phyloP scores from a whole-genome alignment of 2,329 filamentous ascomycete species.

The Aureobasidium musti region DNA sequence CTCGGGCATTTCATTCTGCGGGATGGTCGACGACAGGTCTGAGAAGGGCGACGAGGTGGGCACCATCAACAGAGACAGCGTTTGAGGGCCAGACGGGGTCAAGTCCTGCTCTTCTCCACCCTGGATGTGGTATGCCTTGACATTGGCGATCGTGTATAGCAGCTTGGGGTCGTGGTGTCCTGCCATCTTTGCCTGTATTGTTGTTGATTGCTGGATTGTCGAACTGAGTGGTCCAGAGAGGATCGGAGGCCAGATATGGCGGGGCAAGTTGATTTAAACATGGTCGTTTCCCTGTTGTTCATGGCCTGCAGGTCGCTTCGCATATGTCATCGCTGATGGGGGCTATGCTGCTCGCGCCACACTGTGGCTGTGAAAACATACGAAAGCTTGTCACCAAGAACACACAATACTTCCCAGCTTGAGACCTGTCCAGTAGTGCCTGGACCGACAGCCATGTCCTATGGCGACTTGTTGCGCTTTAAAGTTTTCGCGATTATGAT shows the following conservation, averaged over 20 bases:
- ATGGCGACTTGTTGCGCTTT: too few relatives aligned
- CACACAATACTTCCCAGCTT: background rate
- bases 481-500: too few relatives aligned
- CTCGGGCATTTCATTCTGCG: conserved; percentile 60
- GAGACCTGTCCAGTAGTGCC: background rate
- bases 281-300: conserved; percentile 7
- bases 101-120: conserved; percentile 82
- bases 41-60: conserved; percentile 76
- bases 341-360: conserved; percentile 15
- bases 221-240: background rate
- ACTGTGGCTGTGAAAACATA: background rate
- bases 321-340: conserved; percentile 4
- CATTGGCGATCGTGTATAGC: conserved; percentile 69
- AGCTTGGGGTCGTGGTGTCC: conserved; percentile 58
- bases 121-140: conserved; percentile 87
- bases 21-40: conserved; percentile 58
- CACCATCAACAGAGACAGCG: conserved; percentile 91
- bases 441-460: too few relatives aligned
- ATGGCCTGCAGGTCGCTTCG: background rate
- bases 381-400: too few relatives aligned
- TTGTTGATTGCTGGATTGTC: background rate
- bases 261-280: conserved; percentile 3
- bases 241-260: background rate
- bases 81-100: conserved; percentile 84
- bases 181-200: conserved; percentile 42